A percentile compares a stretch with the other conserved stretches of the same genome.
phyloP scores from a whole-genome alignment of 2,329 filamentous ascomycete genomes.

The Cordyceps cicadae region DNA sequence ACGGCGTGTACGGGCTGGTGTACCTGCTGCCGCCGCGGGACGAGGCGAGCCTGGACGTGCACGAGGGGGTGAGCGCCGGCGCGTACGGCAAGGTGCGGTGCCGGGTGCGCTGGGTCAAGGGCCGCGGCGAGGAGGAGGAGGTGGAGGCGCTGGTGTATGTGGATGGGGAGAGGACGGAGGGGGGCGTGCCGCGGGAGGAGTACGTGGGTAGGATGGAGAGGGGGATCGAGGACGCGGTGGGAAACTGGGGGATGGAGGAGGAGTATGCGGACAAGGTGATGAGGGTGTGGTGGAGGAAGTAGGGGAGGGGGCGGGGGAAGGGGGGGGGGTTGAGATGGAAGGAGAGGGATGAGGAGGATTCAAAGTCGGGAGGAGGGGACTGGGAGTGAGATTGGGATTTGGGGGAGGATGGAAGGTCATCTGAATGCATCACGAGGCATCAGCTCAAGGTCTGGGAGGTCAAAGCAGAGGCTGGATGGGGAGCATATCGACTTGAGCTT shows the following conservation, averaged over 20 bases:
- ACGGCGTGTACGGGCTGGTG: constrained; percentile 50
- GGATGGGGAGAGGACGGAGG: constrained; percentile 33
- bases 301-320: not conserved
- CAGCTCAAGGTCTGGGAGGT: not conserved
- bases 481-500: constrained; percentile 58
- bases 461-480: not conserved
- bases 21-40: constrained; percentile 44
- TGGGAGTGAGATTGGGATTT: not conserved
- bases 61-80: constrained; percentile 52
- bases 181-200: constrained; percentile 41
- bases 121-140: constrained; percentile 15
- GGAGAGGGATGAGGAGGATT: not conserved
- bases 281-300: constrained; percentile 33
- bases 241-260: constrained; percentile 43
- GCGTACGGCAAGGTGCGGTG: constrained; percentile 47
- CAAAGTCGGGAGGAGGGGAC: not conserved
- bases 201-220: constrained; percentile 57
- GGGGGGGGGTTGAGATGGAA: not conserved
- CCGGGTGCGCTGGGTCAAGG: constrained; percentile 27
- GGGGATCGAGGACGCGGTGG: constrained; percentile 51
- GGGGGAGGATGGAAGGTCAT: too few relatives aligned
- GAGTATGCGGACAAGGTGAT: constrained; percentile 47
- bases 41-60: constrained; percentile 43
- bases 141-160: constrained; percentile 51
- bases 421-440: not conserved